Conservation (phyloP, 139 green algal species). For the Coelastrella sp. region DNA sequence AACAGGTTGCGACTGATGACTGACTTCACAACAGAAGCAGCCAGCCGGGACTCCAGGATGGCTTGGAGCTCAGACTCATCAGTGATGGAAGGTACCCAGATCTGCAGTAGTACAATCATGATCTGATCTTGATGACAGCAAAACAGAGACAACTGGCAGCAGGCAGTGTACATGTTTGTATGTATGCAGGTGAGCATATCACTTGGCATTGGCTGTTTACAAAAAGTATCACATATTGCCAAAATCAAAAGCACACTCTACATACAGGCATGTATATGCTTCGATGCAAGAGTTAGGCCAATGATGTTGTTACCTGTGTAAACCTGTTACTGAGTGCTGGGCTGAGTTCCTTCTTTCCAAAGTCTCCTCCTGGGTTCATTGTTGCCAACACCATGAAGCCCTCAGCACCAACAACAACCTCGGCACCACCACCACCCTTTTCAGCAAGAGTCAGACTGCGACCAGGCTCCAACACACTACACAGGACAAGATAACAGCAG, state of each 20-base stretch:
- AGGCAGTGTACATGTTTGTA: no score
- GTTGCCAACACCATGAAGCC: slow-evolving; percentile 95
- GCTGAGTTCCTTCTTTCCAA: slow-evolving; percentile 98
- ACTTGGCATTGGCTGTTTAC: no score
- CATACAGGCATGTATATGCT: no score
- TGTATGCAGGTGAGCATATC: no score
- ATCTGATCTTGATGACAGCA: no score
- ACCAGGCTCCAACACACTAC: slow-evolving; percentile 94
- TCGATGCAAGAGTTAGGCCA: no score
- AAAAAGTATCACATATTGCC: no score
- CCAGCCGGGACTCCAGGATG: slow-evolving; percentile 71
- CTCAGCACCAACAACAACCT: slow-evolving; percentile 82
- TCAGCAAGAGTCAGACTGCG: slow-evolving; percentile 94
- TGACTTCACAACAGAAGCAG: not conserved
- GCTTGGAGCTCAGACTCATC: slow-evolving; percentile 73
- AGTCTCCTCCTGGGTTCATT: slow-evolving; percentile 98
- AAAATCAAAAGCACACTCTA: no score
- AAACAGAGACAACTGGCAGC: no score
- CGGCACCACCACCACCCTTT: slow-evolving; percentile 85
- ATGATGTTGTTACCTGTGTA: slow-evolving; percentile 66
- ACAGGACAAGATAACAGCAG: not conserved
- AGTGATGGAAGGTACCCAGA: slow-evolving; percentile 87
- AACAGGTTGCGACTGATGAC: slow-evolving; percentile 66
- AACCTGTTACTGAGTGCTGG: slow-evolving; percentile 97
- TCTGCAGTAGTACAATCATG: no score